phyloP scores from a whole-genome alignment of 1,284 basidiomycete genomes.

The Meira nashicola region DNA sequence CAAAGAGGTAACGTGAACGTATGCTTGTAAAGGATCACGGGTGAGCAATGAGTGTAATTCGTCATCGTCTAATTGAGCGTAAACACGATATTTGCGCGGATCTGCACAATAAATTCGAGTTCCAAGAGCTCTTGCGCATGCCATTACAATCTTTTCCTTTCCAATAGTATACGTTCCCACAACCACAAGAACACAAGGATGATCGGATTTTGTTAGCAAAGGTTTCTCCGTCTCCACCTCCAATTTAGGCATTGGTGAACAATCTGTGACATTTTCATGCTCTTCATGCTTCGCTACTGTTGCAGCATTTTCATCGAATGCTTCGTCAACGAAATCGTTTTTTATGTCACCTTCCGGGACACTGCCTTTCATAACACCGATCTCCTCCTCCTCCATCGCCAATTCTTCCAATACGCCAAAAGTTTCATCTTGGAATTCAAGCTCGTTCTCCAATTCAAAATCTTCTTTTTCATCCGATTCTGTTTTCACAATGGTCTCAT shows the following conservation, averaged over 20 bases:
- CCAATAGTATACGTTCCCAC: conserved; percentile 95
- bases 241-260: neutral
- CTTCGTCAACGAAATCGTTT: neutral
- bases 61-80: conserved; percentile 52
- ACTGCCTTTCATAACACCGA: conserved; percentile 37
- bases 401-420: neutral
- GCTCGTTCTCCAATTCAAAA: too few relatives aligned
- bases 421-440: too few relatives aligned
- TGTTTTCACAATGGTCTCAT: too few relatives aligned
- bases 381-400: conserved; percentile 25
- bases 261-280: conserved; percentile 17
- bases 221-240: neutral
- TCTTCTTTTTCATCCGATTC: too few relatives aligned
- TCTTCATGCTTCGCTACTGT: conserved; percentile 41
- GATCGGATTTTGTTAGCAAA: neutral
- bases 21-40: conserved; percentile 66
- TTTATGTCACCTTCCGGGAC: neutral
- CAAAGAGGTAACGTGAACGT: conserved; percentile 81
- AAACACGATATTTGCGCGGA: conserved; percentile 51
- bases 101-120: conserved; percentile 87
- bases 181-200: conserved; percentile 63
- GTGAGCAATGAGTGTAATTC: conserved; percentile 77
- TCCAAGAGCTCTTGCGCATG: conserved; percentile 73
- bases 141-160: conserved; percentile 94
- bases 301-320: conserved; percentile 38